Conservation (phyloP, 2,329 filamentous ascomycete genomes). For the Dissoconium aciculare region DNA sequence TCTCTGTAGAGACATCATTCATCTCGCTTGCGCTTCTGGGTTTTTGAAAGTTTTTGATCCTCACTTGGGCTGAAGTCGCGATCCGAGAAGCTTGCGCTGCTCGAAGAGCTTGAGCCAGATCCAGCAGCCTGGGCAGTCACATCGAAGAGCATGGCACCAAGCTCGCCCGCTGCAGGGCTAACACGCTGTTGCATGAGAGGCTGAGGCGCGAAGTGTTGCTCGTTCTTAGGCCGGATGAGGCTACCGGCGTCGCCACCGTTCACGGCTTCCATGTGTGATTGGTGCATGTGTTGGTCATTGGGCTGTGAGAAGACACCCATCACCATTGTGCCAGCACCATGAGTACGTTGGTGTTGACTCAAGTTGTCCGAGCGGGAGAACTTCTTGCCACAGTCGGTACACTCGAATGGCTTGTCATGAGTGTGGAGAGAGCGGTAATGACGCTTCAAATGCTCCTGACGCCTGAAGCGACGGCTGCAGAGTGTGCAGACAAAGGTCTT, state of each 20-base stretch:
- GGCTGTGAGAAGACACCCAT: slow-evolving; percentile 56
- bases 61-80: slow-evolving; percentile 12
- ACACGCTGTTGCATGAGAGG: slow-evolving; percentile 9
- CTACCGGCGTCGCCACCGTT: slow-evolving; percentile 23
- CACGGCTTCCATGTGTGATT: slow-evolving; percentile 19
- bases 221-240: slow-evolving; percentile 23
- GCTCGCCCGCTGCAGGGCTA: slow-evolving; percentile 43
- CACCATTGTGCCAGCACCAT: slow-evolving; percentile 76
- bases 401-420: slow-evolving; percentile 96
- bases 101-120: slow-evolving; percentile 35
- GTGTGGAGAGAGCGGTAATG: slow-evolving; percentile 98
- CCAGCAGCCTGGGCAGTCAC: slow-evolving; percentile 55
- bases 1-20: too few relatives aligned
- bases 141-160: slow-evolving; percentile 70
- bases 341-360: slow-evolving; percentile 86
- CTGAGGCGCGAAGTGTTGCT: slow-evolving; percentile 13
- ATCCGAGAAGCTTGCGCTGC: slow-evolving; percentile 23
- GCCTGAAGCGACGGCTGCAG: slow-evolving; percentile 92
- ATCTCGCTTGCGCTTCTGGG: slow-evolving; percentile 32
- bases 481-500: slow-evolving; percentile 97
- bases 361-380: slow-evolving; percentile 97
- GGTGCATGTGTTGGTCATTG: slow-evolving; percentile 18
- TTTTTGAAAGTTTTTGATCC: slow-evolving; percentile 24
- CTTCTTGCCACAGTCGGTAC: slow-evolving; percentile 95
- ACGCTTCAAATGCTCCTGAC: slow-evolving; percentile 95